Base-by-base conservation (phyloP, 2,329 filamentous ascomycete species). In the Trichoderma sp. region DNA sequence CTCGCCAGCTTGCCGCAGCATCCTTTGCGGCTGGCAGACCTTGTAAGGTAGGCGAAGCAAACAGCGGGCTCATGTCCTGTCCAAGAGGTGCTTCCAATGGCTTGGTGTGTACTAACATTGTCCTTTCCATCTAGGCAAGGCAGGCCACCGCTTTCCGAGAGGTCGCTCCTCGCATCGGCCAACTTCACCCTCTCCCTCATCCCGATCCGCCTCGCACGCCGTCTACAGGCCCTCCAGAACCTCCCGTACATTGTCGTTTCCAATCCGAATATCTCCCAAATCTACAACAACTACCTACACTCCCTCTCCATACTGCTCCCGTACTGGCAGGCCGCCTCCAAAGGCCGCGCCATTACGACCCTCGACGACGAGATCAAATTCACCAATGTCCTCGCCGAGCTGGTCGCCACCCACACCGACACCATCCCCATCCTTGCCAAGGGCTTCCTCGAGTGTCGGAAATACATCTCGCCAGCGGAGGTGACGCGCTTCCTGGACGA, bases 211-310 rank as follows among this genome's bases (percentile, higher is more conserved):
- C 88, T 99, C 28, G 95, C 95, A 28, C 92, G 96, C 75, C 92
- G 95, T 64, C 96, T 99, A 69, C 91, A 97, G 76, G 92, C 93
- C 50, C 83, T 99, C 19, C 90, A 93, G 68, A 97, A 96, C 75
- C 86, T 99, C 9, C 95, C 95, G 0, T 99, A 94, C 78, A 98
- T 99, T 69, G 94, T 99, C 63, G 95, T 99, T 28, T 93, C 94
- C n/a, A 98, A 99, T 75, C 92, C 93, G 1, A 92, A 97, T 75
- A 93, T 99, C 71, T 91, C 90, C 28, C 89, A 90, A 72, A 99
- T 99, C 69, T 97, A 98, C 82, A 89, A 91, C 78, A 98, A 97
- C 78, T 99, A 99, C 77, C 83, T 96, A 51, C 93, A 97, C 78
- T 97, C 93, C 2, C 82, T 99, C 21, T 94, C 91, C 2, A 96